phyloP scores from a whole-genome alignment of 768 basidiomycete genomes.

The Peribolospora kevripleyi region DNA sequence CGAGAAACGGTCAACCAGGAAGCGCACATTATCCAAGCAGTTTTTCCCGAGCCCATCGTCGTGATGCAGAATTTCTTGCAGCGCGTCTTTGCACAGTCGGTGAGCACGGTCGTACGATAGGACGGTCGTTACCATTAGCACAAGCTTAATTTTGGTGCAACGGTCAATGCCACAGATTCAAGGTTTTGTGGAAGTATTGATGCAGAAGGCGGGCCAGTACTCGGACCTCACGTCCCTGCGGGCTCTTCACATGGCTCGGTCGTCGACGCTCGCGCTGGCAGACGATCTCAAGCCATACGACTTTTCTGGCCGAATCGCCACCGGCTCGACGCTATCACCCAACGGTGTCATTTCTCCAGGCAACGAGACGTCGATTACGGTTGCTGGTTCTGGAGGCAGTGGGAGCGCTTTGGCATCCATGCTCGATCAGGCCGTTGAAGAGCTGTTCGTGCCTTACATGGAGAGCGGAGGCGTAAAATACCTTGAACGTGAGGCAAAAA shows the following conservation, averaged over 20 bases:
- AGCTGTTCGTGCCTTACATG: constrained; percentile 78
- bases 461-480: constrained; percentile 54
- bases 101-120: constrained; percentile 16
- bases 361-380: neutral
- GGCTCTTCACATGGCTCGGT: constrained; percentile 63
- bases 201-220: constrained; percentile 45
- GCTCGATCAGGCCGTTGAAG: constrained; percentile 90
- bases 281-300: constrained; percentile 85
- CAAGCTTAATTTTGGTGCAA: neutral
- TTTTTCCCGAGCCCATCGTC: constrained; percentile 83
- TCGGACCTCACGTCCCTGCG: constrained; percentile 81
- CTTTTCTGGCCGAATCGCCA: constrained; percentile 19
- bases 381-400: neutral
- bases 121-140: constrained; percentile 16
- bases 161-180: constrained; percentile 41
- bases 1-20: constrained; percentile 78
- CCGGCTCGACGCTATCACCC: neutral
- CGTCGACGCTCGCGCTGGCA: constrained; percentile 49
- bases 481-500: constrained; percentile 72
- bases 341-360: neutral
- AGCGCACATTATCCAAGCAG: constrained; percentile 91
- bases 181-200: constrained; percentile 75
- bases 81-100: constrained; percentile 89
- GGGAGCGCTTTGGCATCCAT: constrained; percentile 34
- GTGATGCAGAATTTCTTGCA: constrained; percentile 98